A percentile compares a stretch with the other conserved stretches of the same genome.
Conservation (phyloP, 768 basidiomycete genomes). For the Psilocybe cyanescens region DNA sequence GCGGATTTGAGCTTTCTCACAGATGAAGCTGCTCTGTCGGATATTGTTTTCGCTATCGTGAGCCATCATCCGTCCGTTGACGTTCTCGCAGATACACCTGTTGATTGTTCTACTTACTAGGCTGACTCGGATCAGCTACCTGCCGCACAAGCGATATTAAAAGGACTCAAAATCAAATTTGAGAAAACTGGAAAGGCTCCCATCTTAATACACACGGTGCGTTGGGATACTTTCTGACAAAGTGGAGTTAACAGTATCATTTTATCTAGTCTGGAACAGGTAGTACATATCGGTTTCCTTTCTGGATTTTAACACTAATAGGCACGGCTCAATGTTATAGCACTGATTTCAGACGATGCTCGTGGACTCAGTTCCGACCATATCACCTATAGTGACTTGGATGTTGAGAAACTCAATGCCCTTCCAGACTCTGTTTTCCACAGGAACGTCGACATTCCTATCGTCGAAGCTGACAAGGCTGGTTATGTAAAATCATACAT, state of each 20-base stretch:
- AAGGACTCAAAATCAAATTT: conserved; percentile 49
- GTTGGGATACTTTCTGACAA: conserved; percentile 15
- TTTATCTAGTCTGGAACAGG: conserved; percentile 25
- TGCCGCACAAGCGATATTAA: conserved; percentile 48
- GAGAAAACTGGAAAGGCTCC: conserved; percentile 44
- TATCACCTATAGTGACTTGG: conserved; percentile 45
- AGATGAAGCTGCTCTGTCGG: conserved; percentile 42
- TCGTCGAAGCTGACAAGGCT: conserved; percentile 47
- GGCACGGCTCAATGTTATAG: conserved; percentile 27
- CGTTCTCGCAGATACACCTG: neutral
- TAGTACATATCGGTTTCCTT: conserved; percentile 21
- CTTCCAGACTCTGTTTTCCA: conserved; percentile 43
- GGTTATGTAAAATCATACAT: conserved; percentile 51
- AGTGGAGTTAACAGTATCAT: neutral
- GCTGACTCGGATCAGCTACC: conserved; percentile 44
- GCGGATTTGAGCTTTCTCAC: conserved; percentile 35
- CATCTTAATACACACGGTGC: conserved; percentile 59
- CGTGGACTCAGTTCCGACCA: conserved; percentile 34
- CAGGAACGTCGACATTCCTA: conserved; percentile 45
- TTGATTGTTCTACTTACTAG: conserved; percentile 13
- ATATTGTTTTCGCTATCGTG: conserved; percentile 36
- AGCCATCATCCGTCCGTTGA: neutral
- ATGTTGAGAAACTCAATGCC: conserved; percentile 43
- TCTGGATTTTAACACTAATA: conserved; percentile 29
- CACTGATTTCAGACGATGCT: conserved; percentile 43